Percentiles rank a stretch among this genome's conserved stretches.
phyloP scores from a whole-genome alignment of 345 rosid genomes.

The Excoecaria cochinchinensis region DNA sequence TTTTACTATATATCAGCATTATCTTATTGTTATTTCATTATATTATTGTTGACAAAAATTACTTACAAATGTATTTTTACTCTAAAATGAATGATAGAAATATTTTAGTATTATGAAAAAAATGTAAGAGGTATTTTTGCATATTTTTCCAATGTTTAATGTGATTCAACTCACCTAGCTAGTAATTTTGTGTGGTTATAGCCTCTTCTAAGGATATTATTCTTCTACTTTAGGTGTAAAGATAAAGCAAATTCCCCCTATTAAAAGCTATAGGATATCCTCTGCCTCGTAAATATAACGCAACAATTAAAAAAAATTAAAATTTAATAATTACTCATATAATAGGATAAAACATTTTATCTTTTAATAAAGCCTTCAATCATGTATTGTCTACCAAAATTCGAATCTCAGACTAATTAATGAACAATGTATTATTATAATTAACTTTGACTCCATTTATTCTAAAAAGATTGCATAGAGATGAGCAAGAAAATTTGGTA shows the following conservation, averaged over 20 bases:
- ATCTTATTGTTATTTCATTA: no score
- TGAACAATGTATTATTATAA: neutral
- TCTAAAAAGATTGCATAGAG: neutral
- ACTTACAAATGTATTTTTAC: no score
- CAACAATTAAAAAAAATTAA: conserved; percentile 21
- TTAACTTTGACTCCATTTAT: neutral
- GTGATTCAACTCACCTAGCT: conserved; percentile 9
- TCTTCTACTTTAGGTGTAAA: neutral
- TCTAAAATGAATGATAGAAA: no score
- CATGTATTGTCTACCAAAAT: neutral
- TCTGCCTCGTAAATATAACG: conserved; percentile 36
- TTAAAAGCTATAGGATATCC: conserved; percentile 24
- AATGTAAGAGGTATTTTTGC: no score
- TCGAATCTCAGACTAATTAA: neutral
- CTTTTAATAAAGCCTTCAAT: neutral
- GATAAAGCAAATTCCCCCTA: conserved; percentile 15
- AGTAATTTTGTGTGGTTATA: neutral
- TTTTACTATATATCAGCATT: no score
- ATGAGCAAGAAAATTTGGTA: no score
- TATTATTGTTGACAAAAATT: no score
- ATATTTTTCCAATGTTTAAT: neutral
- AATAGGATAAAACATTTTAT: neutral
- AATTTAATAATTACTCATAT: no score
- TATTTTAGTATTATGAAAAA: no score
- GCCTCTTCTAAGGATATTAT: conserved; percentile 12